Conservation (phyloP, 257 asterid genomes). For the Forsythia viridissima region DNA sequence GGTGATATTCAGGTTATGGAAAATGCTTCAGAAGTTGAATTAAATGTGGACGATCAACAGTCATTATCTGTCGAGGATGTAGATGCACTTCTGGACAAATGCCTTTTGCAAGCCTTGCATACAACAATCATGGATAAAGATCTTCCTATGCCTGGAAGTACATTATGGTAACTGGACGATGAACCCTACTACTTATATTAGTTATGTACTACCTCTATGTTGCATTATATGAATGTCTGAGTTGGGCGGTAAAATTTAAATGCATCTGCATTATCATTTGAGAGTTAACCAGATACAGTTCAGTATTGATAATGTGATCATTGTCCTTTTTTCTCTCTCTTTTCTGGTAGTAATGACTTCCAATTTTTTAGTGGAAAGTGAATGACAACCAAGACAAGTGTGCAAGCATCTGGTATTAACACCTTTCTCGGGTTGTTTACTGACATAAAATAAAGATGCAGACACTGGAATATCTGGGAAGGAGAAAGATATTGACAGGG, state of each 20-base stretch:
- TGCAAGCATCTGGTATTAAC: background rate
- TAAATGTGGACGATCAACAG: conserved; percentile 50
- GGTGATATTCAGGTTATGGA: conserved; percentile 56
- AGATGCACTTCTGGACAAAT: conserved; percentile 72
- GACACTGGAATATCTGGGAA: background rate
- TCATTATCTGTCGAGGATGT: conserved; percentile 66
- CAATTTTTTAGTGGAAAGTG: background rate
- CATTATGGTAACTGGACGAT: conserved; percentile 61
- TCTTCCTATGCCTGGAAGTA: conserved; percentile 92
- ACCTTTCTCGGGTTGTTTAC: conserved; percentile 1
- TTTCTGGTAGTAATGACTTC: background rate
- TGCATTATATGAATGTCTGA: conserved; percentile 19
- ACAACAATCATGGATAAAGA: conserved; percentile 77
- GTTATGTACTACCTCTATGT: background rate
- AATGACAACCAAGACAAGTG: background rate
- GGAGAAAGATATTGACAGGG: background rate
- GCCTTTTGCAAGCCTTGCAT: conserved; percentile 91
- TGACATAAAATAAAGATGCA: background rate
- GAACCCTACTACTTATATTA: background rate
- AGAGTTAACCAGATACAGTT: background rate
- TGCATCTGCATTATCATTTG: background rate
- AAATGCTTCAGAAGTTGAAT: conserved; percentile 41
- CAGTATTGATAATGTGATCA: conserved; percentile 11
- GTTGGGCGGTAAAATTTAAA: conserved; percentile 1
- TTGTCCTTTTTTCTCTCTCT: conserved; percentile 9